Evolutionary conservation across 148 eudicot genomes (phyloP).

Genomic region (Rhododendron ferrugineum): DNA sequence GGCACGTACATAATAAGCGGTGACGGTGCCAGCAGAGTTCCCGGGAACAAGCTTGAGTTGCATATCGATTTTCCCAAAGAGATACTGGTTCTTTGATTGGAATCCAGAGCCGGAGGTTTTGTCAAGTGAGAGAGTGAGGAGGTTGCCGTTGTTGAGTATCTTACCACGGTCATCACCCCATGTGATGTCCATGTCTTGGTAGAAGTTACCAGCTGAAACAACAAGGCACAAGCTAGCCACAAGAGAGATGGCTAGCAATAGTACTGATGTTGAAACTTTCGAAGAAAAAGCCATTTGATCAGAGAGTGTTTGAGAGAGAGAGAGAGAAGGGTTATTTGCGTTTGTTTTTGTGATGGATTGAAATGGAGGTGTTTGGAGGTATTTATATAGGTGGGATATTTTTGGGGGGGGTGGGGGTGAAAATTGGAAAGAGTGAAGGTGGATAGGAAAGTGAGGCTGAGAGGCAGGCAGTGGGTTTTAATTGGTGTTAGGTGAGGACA

Average conservation of each 20-base stretch:
- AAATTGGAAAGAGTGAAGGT: neutral
- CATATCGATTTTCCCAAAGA: conserved; percentile 34
- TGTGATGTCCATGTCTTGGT: conserved; percentile 22
- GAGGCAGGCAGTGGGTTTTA: neutral
- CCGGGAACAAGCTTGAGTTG: conserved; percentile 35
- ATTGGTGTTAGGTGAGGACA: neutral
- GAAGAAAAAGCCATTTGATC: neutral
- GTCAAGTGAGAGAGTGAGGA: conserved; percentile 28
- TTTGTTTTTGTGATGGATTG: neutral
- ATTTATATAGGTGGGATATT: neutral
- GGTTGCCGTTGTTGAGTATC: conserved; percentile 14
- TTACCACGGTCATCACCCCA: neutral
- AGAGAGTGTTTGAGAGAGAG: neutral
- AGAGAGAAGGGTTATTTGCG: neutral
- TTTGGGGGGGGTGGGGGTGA: neutral
- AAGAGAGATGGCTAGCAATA: neutral
- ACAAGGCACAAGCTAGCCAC: neutral
- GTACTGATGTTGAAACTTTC: neutral
- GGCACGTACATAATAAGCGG: conserved; percentile 28
- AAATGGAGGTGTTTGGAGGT: neutral
- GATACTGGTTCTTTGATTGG: conserved; percentile 24
- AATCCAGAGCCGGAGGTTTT: conserved; percentile 28
- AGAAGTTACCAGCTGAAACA: neutral
- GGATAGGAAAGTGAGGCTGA: neutral
- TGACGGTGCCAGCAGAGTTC: conserved; percentile 40